These are phyloP conservation scores for Ajuga chamaepitys DNA, from an alignment of 257 asterid species.

Conservation along the genomic window DNA sequence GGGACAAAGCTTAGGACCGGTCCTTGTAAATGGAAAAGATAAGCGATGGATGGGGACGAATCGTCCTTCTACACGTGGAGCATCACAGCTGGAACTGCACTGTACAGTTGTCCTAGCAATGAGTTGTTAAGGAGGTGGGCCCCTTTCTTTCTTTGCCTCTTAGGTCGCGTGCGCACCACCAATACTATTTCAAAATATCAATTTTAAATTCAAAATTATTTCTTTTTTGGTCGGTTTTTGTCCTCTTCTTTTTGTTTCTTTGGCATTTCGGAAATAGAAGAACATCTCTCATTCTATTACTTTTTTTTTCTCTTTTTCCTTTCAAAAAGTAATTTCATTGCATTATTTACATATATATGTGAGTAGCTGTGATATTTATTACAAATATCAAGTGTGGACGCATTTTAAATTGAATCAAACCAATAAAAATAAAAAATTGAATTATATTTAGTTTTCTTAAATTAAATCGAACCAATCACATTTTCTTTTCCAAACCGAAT, in stretches of 20 bases:
- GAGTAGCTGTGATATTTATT: too few relatives aligned
- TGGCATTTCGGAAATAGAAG: neutral
- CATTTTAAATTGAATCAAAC: too few relatives aligned
- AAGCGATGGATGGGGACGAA: constrained; percentile 24
- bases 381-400: too few relatives aligned
- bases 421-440: too few relatives aligned
- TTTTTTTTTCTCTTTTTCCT: too few relatives aligned
- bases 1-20: constrained; percentile 34
- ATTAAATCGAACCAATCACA: too few relatives aligned
- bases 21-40: constrained; percentile 40
- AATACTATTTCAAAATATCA: neutral
- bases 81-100: constrained; percentile 45
- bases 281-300: too few relatives aligned
- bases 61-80: constrained; percentile 22
- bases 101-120: constrained; percentile 52
- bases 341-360: too few relatives aligned
- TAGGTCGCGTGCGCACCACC: constrained; percentile 22
- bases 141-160: constrained; percentile 8
- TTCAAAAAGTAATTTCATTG: neutral
- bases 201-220: neutral
- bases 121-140: constrained; percentile 19
- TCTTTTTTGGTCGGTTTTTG: neutral
- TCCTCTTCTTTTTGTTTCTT: neutral
- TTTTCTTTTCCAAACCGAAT: too few relatives aligned
- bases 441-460: too few relatives aligned